phyloP scores from a whole-genome alignment of 1,139 yeast genomes.

The Blastobotrys apis region DNA sequence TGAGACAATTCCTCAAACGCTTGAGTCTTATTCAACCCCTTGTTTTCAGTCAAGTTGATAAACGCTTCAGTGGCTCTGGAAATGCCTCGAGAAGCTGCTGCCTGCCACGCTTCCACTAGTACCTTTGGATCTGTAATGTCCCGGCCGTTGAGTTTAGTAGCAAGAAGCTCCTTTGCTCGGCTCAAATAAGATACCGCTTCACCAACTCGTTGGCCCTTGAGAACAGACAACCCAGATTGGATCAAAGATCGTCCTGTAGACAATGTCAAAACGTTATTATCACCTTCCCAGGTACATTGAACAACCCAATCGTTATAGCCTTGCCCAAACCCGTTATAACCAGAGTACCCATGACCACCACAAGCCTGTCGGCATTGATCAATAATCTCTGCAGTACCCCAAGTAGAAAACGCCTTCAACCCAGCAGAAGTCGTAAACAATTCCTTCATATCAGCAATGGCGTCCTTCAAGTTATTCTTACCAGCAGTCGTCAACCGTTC shows the following conservation, averaged over 20 bases:
- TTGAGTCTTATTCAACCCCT: slow-evolving; percentile 32
- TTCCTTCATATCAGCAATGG: slow-evolving; percentile 65
- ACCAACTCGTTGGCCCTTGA: slow-evolving; percentile 33
- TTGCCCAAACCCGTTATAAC: slow-evolving; percentile 85
- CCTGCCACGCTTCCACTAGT: slow-evolving; percentile 40
- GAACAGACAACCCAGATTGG: slow-evolving; percentile 33
- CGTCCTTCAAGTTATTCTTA: slow-evolving; percentile 35
- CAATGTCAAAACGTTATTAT: slow-evolving; percentile 78
- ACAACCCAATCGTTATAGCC: slow-evolving; percentile 91
- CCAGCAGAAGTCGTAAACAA: slow-evolving; percentile 85
- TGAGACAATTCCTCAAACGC: slow-evolving; percentile 44
- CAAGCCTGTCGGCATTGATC: slow-evolving; percentile 93
- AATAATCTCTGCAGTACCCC: slow-evolving; percentile 75
- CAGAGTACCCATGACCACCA: slow-evolving; percentile 94
- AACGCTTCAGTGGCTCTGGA: slow-evolving; percentile 34
- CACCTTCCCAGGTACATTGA: slow-evolving; percentile 98
- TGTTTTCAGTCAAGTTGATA: slow-evolving; percentile 23
- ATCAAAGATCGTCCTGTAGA: slow-evolving; percentile 59
- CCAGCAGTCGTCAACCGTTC: slow-evolving; percentile 43
- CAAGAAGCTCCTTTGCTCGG: slow-evolving; percentile 23
- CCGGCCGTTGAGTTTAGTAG: slow-evolving; percentile 27
- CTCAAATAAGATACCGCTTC: slow-evolving; percentile 32
- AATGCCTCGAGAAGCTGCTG: slow-evolving; percentile 37
- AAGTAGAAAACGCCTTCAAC: slow-evolving; percentile 82
- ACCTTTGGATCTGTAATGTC: slow-evolving; percentile 32